A percentile compares a stretch with the other conserved stretches of the same genome.
phyloP scores from a whole-genome alignment of 768 basidiomycete genomes.

The Psilocybe cyanescens region DNA sequence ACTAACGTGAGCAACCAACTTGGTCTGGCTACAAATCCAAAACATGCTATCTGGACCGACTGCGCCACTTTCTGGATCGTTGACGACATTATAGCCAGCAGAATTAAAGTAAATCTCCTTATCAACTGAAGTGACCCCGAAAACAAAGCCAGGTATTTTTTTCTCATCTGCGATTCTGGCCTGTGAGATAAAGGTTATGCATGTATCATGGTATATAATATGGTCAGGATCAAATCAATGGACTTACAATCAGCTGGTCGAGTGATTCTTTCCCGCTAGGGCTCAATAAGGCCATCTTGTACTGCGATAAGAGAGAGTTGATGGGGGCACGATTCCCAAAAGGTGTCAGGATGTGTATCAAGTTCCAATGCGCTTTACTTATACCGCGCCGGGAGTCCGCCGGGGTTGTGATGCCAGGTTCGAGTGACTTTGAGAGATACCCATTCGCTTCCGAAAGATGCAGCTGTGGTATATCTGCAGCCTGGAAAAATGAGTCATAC shows the following conservation, averaged over 20 bases:
- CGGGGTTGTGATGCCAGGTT: too few relatives aligned
- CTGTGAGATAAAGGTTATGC: constrained; percentile 2
- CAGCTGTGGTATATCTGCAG: too few relatives aligned
- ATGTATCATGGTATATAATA: too few relatives aligned
- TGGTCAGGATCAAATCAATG: not conserved
- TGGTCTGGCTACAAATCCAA: constrained; percentile 43
- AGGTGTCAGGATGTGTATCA: not conserved
- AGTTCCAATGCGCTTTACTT: too few relatives aligned
- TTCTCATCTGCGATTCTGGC: constrained; percentile 15
- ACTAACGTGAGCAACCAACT: constrained; percentile 34
- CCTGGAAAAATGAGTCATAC: too few relatives aligned
- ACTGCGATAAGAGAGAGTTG: not conserved
- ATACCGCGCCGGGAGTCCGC: too few relatives aligned
- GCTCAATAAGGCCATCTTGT: not conserved
- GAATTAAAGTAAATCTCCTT: constrained; percentile 30
- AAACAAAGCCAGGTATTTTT: constrained; percentile 28
- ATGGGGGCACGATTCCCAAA: too few relatives aligned
- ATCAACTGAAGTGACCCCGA: constrained; percentile 31
- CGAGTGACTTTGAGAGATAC: too few relatives aligned
- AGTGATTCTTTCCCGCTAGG: not conserved
- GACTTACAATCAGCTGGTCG: not conserved
- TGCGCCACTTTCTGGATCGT: constrained; percentile 27
- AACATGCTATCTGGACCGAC: constrained; percentile 31
- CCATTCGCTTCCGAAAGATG: too few relatives aligned
- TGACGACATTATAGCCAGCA: constrained; percentile 24